Evolutionary conservation across 2,329 filamentous ascomycete species (phyloP), one percentile per base, ranked within the genome.

Genomic region (Aureobasidium sp.): DNA sequence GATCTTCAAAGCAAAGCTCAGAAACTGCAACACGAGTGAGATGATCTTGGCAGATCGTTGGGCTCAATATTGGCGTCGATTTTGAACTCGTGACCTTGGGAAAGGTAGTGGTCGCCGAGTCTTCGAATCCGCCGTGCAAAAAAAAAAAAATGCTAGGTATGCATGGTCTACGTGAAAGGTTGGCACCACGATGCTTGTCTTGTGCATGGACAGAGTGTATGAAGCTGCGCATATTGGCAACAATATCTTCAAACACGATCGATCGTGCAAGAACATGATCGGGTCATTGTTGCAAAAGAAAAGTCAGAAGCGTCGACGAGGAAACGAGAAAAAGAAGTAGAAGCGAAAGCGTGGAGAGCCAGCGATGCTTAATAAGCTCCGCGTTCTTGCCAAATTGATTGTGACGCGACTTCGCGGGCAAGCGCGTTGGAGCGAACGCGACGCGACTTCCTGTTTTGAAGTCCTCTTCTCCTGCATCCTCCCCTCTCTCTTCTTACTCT

Each of bases 11-110:
- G 87, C 86, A 78, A 77, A 75, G 85, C 86, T 88, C 82, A 75
- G 82, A 89, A 81, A 83, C 85, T 91, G 90, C 90, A 93, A 92
- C 89, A 93, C 89, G 88, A 90, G 85, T 86, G 88, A 91, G 89
- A 90, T 85, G 81, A 87, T 86, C 87, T 90, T 90, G 88, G 88
- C 86, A 90, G 87, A 86, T 88, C 82, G 81, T 85, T 86, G 77
- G 81, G 82, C 78, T 88, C 82, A 73, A 72, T 92, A 79, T 93
- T 84, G 90, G 89, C 89, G 78, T 77, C 88, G 85, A 85, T 63
- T 85, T 92, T 93, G 90, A 93, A 89, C 91, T 81, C 89, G 80
- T 83, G 86, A 87, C 84, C 86, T 90, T 83, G 75, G 16, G 21
- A 21, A 45, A 80, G 74, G 79, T 79, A 78, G 72, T 75, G 76